Base-by-base conservation (phyloP, 2,329 filamentous ascomycete species). In the Intubia oerlemansii region DNA sequence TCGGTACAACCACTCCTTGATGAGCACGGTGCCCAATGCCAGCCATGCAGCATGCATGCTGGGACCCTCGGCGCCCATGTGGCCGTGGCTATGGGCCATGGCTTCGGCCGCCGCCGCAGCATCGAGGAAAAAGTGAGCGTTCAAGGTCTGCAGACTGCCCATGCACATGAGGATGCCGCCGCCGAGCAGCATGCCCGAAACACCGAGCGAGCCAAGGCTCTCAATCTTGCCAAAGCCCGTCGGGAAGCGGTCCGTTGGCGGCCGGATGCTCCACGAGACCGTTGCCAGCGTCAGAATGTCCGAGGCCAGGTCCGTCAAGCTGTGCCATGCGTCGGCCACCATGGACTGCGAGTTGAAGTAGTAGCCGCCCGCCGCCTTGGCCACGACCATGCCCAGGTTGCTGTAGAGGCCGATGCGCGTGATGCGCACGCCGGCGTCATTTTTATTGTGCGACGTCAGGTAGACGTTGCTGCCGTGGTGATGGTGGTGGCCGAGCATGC, bases 1-100 rank as follows among this genome's bases (percentile, higher is more conserved):
- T 57, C 77, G 74, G 47, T 95, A 98, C 16, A 98, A 58, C 80
- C 84, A 98, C 52, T 98, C 88, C 53, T 98, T 98, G 42, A 95
- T 58, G 16, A 81, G 51, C 32, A 98, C 88, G 2, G 81, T 92
- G 13, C 80, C 85, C 23, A 68, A 76, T 20, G 88, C 85, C 34
- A 98, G 56, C 88, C 88, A 98, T 7, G 80, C 85, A 14, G 88
- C 88, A 48, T 95, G 84, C 39, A 98, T 65, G 49, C 80, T 91
- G 0, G 88, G 88, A 2, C 60, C 61, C 45, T 62, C 59, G 15
- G 19, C 10, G 12, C 15, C 5, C 12, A 8, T 15, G 43, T 80
- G 71, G n/a, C 59, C 62, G 42, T 81, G 71, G 5, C 57, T 53
- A 46, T 76, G 56, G 15, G 57, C 49, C 24, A 66, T 43, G 31